Conservation (phyloP, 179 eudicot genomes). For the Vitellaria paradoxa region DNA sequence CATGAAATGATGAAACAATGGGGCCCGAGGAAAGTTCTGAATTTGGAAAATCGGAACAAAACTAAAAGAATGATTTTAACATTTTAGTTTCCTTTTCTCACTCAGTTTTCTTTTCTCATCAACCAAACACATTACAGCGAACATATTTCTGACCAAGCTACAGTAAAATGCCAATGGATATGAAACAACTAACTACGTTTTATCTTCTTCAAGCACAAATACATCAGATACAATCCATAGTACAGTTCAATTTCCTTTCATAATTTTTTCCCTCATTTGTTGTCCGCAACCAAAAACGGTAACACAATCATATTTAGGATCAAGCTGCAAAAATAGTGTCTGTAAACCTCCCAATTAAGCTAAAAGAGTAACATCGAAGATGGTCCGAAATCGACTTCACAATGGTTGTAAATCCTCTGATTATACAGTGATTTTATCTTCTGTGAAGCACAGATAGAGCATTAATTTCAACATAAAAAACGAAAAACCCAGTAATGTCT, state of each 20-base stretch:
- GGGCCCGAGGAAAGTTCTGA: not conserved
- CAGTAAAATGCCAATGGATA: not conserved
- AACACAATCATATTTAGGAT: not conserved
- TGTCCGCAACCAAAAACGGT: not conserved
- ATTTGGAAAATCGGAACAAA: not conserved
- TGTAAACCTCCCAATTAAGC: not conserved
- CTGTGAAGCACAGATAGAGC: not conserved
- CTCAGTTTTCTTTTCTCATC: not conserved
- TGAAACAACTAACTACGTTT: not conserved
- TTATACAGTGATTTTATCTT: no score
- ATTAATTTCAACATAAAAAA: not conserved
- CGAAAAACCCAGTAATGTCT: not conserved
- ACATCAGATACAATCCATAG: not conserved
- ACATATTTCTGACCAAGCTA: not conserved
- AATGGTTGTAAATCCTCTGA: no score
- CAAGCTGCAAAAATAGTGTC: not conserved
- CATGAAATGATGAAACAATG: not conserved
- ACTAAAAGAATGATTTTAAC: not conserved
- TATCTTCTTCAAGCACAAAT: conserved; percentile 1
- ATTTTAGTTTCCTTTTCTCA: not conserved
- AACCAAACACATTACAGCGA: not conserved
- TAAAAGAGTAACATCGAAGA: not conserved
- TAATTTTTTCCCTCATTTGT: not conserved
- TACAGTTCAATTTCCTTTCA: not conserved
- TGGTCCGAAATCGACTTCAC: no score